These are phyloP conservation scores for Candida gorgasii DNA, from an alignment of 805 yeast species.

Conservation along the genomic window DNA sequence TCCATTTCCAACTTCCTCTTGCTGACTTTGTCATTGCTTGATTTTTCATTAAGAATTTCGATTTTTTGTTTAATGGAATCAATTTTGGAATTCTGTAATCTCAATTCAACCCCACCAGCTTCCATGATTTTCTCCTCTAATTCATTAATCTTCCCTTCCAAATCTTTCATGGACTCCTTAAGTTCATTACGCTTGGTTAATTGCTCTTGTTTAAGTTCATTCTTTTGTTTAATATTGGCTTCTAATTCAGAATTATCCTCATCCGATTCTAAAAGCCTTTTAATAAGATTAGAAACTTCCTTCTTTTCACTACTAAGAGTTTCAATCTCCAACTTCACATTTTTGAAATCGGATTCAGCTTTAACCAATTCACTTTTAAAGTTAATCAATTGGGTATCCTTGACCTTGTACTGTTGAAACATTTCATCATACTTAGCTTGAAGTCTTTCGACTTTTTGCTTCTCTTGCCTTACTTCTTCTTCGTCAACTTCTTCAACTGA, in stretches of 20 bases:
- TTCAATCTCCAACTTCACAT: conserved; percentile 62
- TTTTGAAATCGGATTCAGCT: conserved; percentile 60
- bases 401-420: conserved; percentile 52
- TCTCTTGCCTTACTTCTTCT: conserved; percentile 56
- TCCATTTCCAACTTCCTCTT: conserved; percentile 66
- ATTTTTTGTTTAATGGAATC: conserved; percentile 70
- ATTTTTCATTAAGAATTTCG: conserved; percentile 57
- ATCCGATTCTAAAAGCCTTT: conserved; percentile 42
- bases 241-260: conserved; percentile 38
- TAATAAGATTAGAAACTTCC: conserved; percentile 45
- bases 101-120: conserved; percentile 85
- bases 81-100: conserved; percentile 78
- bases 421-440: conserved; percentile 56
- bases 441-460: conserved; percentile 48
- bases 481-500: conserved; percentile 40
- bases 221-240: conserved; percentile 23
- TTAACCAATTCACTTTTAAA: conserved; percentile 70
- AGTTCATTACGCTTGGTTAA: conserved; percentile 29
- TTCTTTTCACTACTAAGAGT: conserved; percentile 55
- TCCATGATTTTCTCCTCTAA: conserved; percentile 81
- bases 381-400: conserved; percentile 57
- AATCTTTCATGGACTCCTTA: conserved; percentile 53
- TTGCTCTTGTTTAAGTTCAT: conserved; percentile 19
- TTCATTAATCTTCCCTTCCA: conserved; percentile 55
- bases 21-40: conserved; percentile 56